These are phyloP conservation scores for Botrytis elliptica DNA, from an alignment of 2,329 filamentous ascomycete genomes.

Conservation along the genomic window DNA sequence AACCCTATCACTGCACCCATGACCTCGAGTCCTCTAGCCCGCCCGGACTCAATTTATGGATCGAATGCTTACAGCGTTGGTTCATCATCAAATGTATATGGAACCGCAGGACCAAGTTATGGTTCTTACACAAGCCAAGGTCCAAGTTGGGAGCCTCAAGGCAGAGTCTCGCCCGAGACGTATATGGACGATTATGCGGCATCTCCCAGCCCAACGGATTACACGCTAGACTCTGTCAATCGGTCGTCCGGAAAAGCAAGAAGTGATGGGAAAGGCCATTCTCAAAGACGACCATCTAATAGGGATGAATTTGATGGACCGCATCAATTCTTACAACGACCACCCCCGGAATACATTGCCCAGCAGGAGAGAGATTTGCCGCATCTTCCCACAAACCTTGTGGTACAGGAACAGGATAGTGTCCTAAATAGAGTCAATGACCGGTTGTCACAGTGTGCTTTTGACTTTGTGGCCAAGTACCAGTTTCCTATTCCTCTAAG, in stretches of 20 bases:
- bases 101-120: conserved; percentile 36
- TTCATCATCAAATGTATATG: conserved; percentile 35
- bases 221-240: conserved; percentile 53
- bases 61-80: conserved; percentile 36
- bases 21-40: conserved; percentile 28
- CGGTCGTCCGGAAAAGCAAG: conserved; percentile 48
- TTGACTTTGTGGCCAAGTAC: conserved; percentile 88
- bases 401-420: conserved; percentile 80
- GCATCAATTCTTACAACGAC: conserved; percentile 75
- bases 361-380: conserved; percentile 78
- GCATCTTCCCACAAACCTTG: conserved; percentile 76
- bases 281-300: conserved; percentile 67
- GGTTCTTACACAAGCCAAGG: conserved; percentile 34
- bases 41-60: conserved; percentile 36
- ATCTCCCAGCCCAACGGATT: conserved; percentile 60
- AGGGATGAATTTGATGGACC: conserved; percentile 88
- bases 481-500: conserved; percentile 86
- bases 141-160: conserved; percentile 38
- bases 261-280: conserved; percentile 46
- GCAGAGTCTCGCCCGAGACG: conserved; percentile 38
- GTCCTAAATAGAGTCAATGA: conserved; percentile 81
- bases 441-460: conserved; percentile 79
- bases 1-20: conserved; percentile 31
- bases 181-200: conserved; percentile 46
- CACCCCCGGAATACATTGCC: conserved; percentile 67